Evolutionary conservation across 2,329 filamentous ascomycete genomes (phyloP).

Genomic region (Colletotrichum limetticola): DNA sequence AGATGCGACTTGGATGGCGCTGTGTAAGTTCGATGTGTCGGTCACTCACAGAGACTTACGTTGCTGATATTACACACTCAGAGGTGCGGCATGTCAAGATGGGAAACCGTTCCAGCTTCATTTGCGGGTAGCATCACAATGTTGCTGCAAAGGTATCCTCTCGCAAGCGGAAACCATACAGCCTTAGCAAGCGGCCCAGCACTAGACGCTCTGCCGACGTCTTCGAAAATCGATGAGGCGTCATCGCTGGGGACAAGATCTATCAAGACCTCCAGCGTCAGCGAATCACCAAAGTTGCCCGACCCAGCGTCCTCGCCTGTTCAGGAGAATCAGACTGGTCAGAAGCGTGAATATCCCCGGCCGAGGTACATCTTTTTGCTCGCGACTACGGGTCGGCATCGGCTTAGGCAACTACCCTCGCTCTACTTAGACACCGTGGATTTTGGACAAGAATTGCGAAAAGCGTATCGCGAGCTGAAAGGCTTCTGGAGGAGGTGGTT

Average conservation of each 20-base stretch:
- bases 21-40: not conserved
- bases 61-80: not conserved
- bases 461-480: not conserved
- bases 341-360: not conserved
- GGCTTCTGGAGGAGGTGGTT: constrained; percentile 5
- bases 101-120: not conserved
- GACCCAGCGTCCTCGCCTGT: not conserved
- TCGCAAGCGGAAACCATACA: not conserved
- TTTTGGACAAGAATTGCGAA: not conserved
- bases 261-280: not conserved
- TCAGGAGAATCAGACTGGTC: not conserved
- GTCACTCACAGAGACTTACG: too few relatives aligned
- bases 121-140: not conserved
- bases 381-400: not conserved
- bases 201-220: too few relatives aligned
- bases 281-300: not conserved
- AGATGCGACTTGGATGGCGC: not conserved
- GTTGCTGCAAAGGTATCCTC: not conserved
- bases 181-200: not conserved
- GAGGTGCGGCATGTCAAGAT: not conserved
- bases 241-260: not conserved
- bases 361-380: constrained; percentile 6
- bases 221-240: too few relatives aligned
- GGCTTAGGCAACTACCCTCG: not conserved
- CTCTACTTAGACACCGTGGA: not conserved